A percentile compares a stretch with the other conserved stretches of the same genome.
These are phyloP conservation scores for Ceriops tagal DNA, from an alignment of 345 rosid species.

Conservation along the genomic window DNA sequence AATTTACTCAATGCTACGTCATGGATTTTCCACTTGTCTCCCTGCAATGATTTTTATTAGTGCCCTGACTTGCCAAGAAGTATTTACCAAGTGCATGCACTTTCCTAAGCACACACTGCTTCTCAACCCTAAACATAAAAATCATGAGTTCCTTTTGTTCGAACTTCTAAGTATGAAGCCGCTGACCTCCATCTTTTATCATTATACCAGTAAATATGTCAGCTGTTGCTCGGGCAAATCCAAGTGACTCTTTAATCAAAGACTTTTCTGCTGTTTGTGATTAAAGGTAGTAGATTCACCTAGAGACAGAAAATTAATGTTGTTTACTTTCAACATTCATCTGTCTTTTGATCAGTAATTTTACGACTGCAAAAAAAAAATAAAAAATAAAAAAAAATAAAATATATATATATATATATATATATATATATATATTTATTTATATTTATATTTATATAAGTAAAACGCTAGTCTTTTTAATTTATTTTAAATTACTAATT, in stretches of 20 bases:
- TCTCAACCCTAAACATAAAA: slow-evolving; percentile 12
- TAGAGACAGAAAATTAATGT: too few species aligned
- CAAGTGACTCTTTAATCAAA: neutral
- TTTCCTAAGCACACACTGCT: neutral
- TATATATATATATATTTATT: too few species aligned
- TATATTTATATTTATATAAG: too few species aligned
- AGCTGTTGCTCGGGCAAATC: slow-evolving; percentile 24
- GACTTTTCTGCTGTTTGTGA: neutral
- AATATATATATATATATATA: too few species aligned
- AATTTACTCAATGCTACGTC: slow-evolving; percentile 2
- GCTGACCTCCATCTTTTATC: too few species aligned
- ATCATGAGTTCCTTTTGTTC: neutral
- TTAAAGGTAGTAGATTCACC: neutral
- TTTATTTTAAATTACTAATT: neutral
- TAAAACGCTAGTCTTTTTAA: neutral
- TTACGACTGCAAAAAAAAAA: too few species aligned
- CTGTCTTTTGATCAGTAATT: too few species aligned
- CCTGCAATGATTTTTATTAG: slow-evolving; percentile 28
- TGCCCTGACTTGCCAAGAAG: neutral
- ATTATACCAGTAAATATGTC: slow-evolving; percentile 17
- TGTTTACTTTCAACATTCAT: too few species aligned
- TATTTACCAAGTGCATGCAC: slow-evolving; percentile 1
- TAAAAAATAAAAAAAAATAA: too few species aligned
- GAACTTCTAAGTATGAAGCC: too few species aligned
- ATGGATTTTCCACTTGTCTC: slow-evolving; percentile 23